Evolutionary conservation across 768 basidiomycete species (phyloP).

Genomic region (Macrocybe gigantea): DNA sequence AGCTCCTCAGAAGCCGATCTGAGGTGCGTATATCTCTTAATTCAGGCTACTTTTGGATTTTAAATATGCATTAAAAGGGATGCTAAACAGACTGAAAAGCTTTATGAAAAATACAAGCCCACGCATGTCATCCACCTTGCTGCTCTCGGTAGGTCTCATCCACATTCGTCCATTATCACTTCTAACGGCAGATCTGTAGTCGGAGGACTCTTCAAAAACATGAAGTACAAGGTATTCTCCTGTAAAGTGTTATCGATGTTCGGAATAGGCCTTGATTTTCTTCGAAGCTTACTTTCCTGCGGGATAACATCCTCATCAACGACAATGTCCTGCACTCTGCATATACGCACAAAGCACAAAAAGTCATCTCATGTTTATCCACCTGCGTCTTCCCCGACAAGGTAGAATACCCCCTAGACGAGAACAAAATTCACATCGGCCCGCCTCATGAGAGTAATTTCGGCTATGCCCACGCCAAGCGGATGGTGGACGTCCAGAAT

Average conservation of each 20-base stretch:
- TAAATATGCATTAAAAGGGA: slow-evolving; percentile 40
- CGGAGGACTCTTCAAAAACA: slow-evolving; percentile 93
- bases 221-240: slow-evolving; percentile 76
- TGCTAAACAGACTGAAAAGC: slow-evolving; percentile 54
- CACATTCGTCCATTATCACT: not conserved
- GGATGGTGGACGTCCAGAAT: slow-evolving; percentile 93
- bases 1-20: slow-evolving; percentile 79
- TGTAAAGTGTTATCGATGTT: not conserved
- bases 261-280: not conserved
- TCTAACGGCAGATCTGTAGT: slow-evolving; percentile 39
- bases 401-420: slow-evolving; percentile 88
- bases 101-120: slow-evolving; percentile 90
- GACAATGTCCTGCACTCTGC: slow-evolving; percentile 84
- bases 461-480: slow-evolving; percentile 94
- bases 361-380: slow-evolving; percentile 92
- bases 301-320: slow-evolving; percentile 94
- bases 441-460: slow-evolving; percentile 94
- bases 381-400: slow-evolving; percentile 98
- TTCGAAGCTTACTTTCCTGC: slow-evolving; percentile 77
- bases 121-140: slow-evolving; percentile 97
- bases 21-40: slow-evolving; percentile 37
- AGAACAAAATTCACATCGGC: slow-evolving; percentile 87
- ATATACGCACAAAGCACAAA: slow-evolving; percentile 56
- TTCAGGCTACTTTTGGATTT: not conserved
- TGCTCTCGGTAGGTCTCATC: slow-evolving; percentile 59